Evolutionary conservation across 352 stramenopile species (phyloP).

Genomic region (Phytophthora hibernalis): DNA sequence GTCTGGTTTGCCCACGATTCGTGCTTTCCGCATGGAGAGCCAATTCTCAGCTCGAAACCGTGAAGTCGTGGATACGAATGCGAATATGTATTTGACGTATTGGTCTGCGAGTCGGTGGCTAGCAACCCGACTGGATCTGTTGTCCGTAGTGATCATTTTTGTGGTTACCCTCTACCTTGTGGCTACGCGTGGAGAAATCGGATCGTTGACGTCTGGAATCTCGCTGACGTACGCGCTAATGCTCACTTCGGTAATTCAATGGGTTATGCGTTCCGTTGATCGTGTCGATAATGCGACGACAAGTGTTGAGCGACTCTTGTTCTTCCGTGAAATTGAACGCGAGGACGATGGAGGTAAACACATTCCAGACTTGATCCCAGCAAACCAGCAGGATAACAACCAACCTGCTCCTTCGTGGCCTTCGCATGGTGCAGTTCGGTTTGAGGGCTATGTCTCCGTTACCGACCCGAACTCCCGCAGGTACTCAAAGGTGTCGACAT

Average conservation of each 20-base stretch:
- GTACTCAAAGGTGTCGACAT: conserved; percentile 47
- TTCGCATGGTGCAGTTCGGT: conserved; percentile 28
- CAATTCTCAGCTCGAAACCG: conserved; percentile 49
- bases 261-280: conserved; percentile 32
- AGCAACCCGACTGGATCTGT: conserved; percentile 89
- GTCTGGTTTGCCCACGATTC: conserved; percentile 90
- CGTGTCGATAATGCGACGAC: conserved; percentile 50
- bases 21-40: conserved; percentile 59
- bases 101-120: conserved; percentile 91
- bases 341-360: conserved; percentile 10
- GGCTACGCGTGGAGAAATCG: conserved; percentile 42
- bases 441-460: conserved; percentile 34
- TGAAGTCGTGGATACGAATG: conserved; percentile 50
- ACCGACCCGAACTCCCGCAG: conserved; percentile 48
- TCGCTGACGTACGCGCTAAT: conserved; percentile 54
- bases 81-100: conserved; percentile 56
- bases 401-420: conserved; percentile 26
- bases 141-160: conserved; percentile 86
- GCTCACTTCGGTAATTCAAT: conserved; percentile 57
- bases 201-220: conserved; percentile 38
- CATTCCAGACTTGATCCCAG: neutral
- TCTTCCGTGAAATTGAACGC: conserved; percentile 38
- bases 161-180: conserved; percentile 90
- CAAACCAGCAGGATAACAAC: too few species aligned
- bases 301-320: conserved; percentile 46